Conservation (phyloP, 129 eudicot genomes). For the Scalesia atractyloides region DNA sequence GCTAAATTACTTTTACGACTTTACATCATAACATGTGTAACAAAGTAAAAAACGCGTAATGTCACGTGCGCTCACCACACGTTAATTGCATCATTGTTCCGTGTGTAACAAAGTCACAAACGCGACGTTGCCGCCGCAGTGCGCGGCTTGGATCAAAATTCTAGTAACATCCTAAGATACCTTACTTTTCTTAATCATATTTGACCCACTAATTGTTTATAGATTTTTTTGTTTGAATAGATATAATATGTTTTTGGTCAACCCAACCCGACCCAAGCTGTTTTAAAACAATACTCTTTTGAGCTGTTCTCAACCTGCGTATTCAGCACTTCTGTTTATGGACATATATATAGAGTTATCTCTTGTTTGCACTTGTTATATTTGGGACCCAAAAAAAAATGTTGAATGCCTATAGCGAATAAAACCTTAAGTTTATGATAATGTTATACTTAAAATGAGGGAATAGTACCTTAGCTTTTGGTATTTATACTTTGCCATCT, state of each 20-base stretch:
- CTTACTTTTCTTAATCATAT: too few relatives aligned
- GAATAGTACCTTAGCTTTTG: slow-evolving; percentile 8
- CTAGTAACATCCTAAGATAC: too few relatives aligned
- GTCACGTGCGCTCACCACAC: too few relatives aligned
- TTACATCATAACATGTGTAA: too few relatives aligned
- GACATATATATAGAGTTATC: background rate
- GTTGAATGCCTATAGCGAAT: too few relatives aligned
- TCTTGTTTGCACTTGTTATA: slow-evolving; percentile 3
- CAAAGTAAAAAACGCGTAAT: too few relatives aligned
- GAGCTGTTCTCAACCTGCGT: background rate
- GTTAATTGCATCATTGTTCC: too few relatives aligned
- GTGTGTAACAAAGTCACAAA: too few relatives aligned
- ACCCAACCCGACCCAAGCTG: slow-evolving; percentile 1
- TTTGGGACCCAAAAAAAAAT: slow-evolving; percentile 11
- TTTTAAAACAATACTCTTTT: background rate
- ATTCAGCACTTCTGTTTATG: background rate
- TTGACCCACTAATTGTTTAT: too few relatives aligned
- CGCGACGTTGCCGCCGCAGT: too few relatives aligned
- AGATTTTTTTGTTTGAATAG: background rate
- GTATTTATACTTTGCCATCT: slow-evolving; percentile 11
- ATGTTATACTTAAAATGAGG: background rate
- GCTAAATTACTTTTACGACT: too few relatives aligned
- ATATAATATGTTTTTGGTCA: background rate
- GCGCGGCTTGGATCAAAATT: too few relatives aligned
- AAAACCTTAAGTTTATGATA: background rate